Evolutionary conservation across 2,329 filamentous ascomycete species (phyloP).

Genomic region (Trichophyton rubrum): DNA sequence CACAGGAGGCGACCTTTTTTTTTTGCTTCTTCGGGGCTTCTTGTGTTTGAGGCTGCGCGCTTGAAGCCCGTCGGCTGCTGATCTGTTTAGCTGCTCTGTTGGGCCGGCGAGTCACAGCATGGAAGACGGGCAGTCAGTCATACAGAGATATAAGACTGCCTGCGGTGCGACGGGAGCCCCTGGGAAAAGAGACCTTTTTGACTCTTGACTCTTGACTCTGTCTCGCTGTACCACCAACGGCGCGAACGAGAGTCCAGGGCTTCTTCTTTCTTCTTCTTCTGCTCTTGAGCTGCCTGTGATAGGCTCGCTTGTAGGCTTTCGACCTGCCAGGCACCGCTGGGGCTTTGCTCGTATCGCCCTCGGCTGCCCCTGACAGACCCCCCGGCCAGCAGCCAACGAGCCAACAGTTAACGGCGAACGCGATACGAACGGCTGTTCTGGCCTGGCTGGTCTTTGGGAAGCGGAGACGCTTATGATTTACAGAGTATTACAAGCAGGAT

Average conservation of each 20-base stretch:
- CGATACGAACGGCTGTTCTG: slow-evolving; percentile 1
- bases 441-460: slow-evolving; percentile 3
- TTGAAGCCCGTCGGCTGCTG: neutral
- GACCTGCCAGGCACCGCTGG: slow-evolving; percentile 4
- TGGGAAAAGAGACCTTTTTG: too few species aligned
- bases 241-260: neutral
- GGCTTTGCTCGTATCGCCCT: slow-evolving; percentile 5
- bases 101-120: too few species aligned
- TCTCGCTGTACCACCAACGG: slow-evolving; percentile 6
- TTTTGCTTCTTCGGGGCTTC: neutral
- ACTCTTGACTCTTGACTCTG: neutral
- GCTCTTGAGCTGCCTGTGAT: too few species aligned
- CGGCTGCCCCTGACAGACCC: neutral
- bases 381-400: neutral
- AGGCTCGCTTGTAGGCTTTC: neutral
- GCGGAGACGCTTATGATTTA: neutral
- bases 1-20: neutral
- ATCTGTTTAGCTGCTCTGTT: too few species aligned
- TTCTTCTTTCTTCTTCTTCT: too few species aligned
- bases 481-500: too few species aligned
- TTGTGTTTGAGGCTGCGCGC: neutral
- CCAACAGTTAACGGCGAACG: neutral
- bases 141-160: too few species aligned
- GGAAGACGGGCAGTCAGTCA: too few species aligned
- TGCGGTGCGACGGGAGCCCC: too few species aligned